Conservation (phyloP, 768 basidiomycete genomes). For the Lactifluus subvellereus region DNA sequence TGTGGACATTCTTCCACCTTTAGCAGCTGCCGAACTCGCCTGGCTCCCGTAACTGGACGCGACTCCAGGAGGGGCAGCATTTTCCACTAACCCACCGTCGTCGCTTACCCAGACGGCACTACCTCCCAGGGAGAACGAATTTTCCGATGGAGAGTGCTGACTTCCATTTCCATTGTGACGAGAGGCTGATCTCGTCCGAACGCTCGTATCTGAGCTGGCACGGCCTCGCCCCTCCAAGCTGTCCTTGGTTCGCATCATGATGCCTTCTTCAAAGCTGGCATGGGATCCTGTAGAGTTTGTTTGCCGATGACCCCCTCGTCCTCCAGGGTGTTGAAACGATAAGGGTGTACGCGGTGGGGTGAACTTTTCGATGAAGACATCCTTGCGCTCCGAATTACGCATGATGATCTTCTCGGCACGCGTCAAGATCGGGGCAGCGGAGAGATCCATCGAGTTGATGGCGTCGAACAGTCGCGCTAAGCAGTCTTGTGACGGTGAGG, state of each 20-base stretch:
- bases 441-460: constrained; percentile 85
- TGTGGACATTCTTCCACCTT: constrained; percentile 55
- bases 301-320: constrained; percentile 18
- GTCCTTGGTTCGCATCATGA: constrained; percentile 38
- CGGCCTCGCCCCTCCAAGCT: constrained; percentile 9
- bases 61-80: constrained; percentile 28
- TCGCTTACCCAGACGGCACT: constrained; percentile 84
- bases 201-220: constrained; percentile 15
- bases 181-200: constrained; percentile 7
- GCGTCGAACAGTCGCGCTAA: constrained; percentile 87
- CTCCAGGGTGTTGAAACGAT: constrained; percentile 7
- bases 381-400: constrained; percentile 85
- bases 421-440: constrained; percentile 69
- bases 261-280: constrained; percentile 65
- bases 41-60: constrained; percentile 38
- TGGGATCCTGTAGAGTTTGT: constrained; percentile 44
- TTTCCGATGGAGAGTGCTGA: constrained; percentile 58
- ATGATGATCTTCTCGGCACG: constrained; percentile 84
- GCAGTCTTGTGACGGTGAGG: constrained; percentile 82
- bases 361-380: constrained; percentile 87
- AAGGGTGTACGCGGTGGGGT: not conserved
- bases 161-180: constrained; percentile 30
- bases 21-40: constrained; percentile 41
- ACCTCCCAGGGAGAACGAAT: constrained; percentile 71
- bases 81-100: constrained; percentile 48